Evolutionary conservation across 2,329 filamentous ascomycete genomes (phyloP).

Genomic region (Fusarium camptoceras): DNA sequence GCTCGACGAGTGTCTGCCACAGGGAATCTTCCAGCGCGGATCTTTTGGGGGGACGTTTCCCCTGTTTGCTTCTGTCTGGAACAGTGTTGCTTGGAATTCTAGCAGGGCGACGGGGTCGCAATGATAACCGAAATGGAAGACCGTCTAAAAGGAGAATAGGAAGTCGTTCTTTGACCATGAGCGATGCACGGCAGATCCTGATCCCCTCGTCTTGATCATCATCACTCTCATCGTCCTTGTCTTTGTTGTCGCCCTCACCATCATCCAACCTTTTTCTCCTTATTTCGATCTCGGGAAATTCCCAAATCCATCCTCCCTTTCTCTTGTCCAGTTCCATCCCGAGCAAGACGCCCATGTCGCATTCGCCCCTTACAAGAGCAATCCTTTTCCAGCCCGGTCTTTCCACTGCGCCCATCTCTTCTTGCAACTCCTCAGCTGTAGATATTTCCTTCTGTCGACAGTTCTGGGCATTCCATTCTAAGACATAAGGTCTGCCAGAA

Average conservation of each 20-base stretch:
- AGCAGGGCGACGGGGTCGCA: slow-evolving; percentile 10
- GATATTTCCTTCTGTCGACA: slow-evolving; percentile 36
- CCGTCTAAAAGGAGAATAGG: slow-evolving; percentile 43
- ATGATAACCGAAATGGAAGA: slow-evolving; percentile 18
- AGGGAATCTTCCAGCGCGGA: slow-evolving; percentile 39
- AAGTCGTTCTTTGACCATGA: slow-evolving; percentile 36
- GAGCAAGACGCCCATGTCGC: slow-evolving; percentile 33
- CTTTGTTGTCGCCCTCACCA: not conserved
- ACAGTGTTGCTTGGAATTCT: slow-evolving; percentile 9
- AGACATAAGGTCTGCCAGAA: slow-evolving; percentile 31
- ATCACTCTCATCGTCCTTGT: not conserved
- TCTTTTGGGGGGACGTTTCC: slow-evolving; percentile 5
- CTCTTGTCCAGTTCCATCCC: slow-evolving; percentile 35
- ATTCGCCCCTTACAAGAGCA: slow-evolving; percentile 41
- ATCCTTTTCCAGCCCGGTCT: slow-evolving; percentile 38
- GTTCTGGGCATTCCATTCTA: slow-evolving; percentile 43
- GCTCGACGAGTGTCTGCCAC: slow-evolving; percentile 34
- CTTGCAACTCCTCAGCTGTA: slow-evolving; percentile 31
- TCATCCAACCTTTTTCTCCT: not conserved
- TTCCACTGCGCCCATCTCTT: slow-evolving; percentile 34
- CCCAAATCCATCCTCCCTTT: slow-evolving; percentile 40
- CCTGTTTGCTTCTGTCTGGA: not conserved
- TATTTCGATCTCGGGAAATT: slow-evolving; percentile 40
- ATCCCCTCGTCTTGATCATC: slow-evolving; percentile 27
- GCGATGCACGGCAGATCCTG: slow-evolving; percentile 40